Conservation (phyloP, 306 rosid genomes). For the Begonia fuchsioides region DNA sequence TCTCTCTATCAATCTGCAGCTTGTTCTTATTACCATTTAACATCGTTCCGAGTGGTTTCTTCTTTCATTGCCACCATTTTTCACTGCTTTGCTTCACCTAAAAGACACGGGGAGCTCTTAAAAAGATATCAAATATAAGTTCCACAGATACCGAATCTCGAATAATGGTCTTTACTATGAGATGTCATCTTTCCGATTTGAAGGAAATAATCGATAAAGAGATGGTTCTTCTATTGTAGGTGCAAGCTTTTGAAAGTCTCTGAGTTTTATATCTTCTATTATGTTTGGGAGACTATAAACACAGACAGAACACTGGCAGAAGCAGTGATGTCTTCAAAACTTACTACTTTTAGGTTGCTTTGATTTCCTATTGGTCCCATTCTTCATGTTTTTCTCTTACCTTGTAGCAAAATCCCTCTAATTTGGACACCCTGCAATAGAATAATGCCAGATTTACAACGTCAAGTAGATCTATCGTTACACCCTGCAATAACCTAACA, state of each 20-base stretch:
- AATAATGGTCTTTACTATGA: not conserved
- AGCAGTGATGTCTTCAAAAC: conserved; percentile 12
- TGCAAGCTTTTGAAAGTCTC: conserved; percentile 55
- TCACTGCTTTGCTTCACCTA: conserved; percentile 43
- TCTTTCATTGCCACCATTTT: conserved; percentile 35
- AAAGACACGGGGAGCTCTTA: not conserved
- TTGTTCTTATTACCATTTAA: conserved; percentile 42
- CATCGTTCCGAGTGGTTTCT: conserved; percentile 41
- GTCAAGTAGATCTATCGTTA: too few relatives aligned
- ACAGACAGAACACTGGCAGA: conserved; percentile 25
- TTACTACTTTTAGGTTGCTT: conserved; percentile 35
- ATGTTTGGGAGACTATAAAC: conserved; percentile 46
- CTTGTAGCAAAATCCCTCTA: not conserved
- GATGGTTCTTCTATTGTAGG: conserved; percentile 14
- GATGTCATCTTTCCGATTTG: not conserved
- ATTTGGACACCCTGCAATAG: too few relatives aligned
- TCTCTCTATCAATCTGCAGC: conserved; percentile 16
- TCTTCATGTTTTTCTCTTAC: conserved; percentile 31
- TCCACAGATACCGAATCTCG: not conserved
- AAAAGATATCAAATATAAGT: not conserved
- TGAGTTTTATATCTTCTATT: conserved; percentile 58
- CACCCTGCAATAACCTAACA: too few relatives aligned
- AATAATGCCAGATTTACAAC: too few relatives aligned
- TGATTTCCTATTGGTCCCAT: conserved; percentile 44
- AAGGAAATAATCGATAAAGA: not conserved